Base-by-base conservation (phyloP, 352 stramenopile genomes). In the Thalassiosira hispida region DNA sequence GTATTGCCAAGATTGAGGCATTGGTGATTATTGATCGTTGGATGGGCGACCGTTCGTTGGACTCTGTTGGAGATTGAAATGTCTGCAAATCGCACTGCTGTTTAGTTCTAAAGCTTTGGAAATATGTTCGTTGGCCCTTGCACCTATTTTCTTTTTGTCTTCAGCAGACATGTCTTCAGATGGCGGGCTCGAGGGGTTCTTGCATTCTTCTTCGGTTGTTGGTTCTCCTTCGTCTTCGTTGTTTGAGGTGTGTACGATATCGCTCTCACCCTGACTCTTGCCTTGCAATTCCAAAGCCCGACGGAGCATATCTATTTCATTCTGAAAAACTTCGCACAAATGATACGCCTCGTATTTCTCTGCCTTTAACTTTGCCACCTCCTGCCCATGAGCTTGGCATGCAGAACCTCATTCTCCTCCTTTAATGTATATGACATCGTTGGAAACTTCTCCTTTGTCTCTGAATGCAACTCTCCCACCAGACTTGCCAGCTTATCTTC, bases 301-400 rank as follows among this genome's bases (percentile, higher is more conserved):
- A 74, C 70, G 47, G 52, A 57, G 7, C 38, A 49, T 20, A n/a
- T 62, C 67, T 23, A 68, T 38, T 42, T 70, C 62, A 5, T 16
- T 23, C 27, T 62, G 53, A 23, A 62, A 62, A 8, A 62, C 53
- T 22, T 62, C 53, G 16, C 53, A 62, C 4, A 14, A 46, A 7
- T 23, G 53, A 42, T 62, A 62, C 16, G 53, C 53, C 27, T 23
- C 53, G 0, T 42, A n/a, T 40, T 40, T 62, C 27, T 62, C 33
- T 27, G 23, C 22, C 38, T 70, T 53, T 18, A 61, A 61, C 18
- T 57, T 18, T 25, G 9, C 25, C 23, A 56, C 11, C 46, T 27
- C 3, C 20, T 53, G 23, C 46, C 27, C 46, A 18, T 29, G 5
- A 53, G 4, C 31, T 33, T 31, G 1, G 5, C 20, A 27, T 27